These are phyloP conservation scores for Alternaria consortialis DNA, from an alignment of 2,329 filamentous ascomycete genomes.

Conservation along the genomic window DNA sequence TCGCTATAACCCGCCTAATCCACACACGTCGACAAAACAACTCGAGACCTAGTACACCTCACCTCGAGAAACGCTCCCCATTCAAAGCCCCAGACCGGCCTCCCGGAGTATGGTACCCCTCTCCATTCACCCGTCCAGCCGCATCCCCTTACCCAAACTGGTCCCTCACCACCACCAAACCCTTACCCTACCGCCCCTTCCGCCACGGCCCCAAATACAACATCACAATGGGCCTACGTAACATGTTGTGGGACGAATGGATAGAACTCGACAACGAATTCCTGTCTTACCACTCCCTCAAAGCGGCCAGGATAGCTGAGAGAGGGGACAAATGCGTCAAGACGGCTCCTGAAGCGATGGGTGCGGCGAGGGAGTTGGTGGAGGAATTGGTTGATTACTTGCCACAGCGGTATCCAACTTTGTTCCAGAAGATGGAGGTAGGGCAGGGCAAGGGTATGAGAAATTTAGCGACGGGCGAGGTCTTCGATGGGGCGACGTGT, in stretches of 20 bases:
- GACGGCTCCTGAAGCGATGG: constrained; percentile 74
- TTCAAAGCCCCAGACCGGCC: constrained; percentile 52
- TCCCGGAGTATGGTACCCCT: constrained; percentile 47
- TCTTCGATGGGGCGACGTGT: constrained; percentile 71
- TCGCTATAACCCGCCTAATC: constrained; percentile 39
- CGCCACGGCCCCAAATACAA: constrained; percentile 79
- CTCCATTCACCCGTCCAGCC: constrained; percentile 65
- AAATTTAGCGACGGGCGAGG: constrained; percentile 76
- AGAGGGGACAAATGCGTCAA: constrained; percentile 72
- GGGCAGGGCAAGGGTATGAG: constrained; percentile 62
- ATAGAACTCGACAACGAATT: constrained; percentile 87
- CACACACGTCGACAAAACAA: constrained; percentile 24
- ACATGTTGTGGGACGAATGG: constrained; percentile 76
- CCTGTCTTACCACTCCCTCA: constrained; percentile 75
- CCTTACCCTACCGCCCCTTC: constrained; percentile 81
- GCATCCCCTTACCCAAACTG: constrained; percentile 72
- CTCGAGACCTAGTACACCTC: constrained; percentile 47
- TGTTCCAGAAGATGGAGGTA: constrained; percentile 67
- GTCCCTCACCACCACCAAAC: constrained; percentile 73
- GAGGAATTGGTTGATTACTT: constrained; percentile 77
- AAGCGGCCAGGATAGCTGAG: constrained; percentile 71
- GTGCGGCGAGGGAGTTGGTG: constrained; percentile 77
- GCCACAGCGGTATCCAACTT: constrained; percentile 75
- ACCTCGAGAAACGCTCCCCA: constrained; percentile 57
- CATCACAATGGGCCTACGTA: constrained; percentile 79